phyloP scores from a whole-genome alignment of 176 grass and related monocot species.

The sorghum (Sorghum bicolor) region DNA sequence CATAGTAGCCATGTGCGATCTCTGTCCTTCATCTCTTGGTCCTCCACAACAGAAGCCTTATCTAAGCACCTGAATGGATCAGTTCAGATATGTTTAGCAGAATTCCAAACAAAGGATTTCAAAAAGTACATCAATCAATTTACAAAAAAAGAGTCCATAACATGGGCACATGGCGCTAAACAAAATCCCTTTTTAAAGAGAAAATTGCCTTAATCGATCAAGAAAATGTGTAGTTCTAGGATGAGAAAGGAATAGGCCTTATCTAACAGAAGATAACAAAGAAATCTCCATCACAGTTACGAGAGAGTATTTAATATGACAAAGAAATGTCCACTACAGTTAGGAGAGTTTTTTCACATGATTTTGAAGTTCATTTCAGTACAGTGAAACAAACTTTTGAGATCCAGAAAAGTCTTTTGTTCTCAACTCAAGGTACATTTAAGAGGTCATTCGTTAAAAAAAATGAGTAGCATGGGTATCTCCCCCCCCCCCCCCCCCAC shows the following conservation, averaged over 20 bases:
- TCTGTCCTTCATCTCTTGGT: constrained; percentile 39
- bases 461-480: background rate
- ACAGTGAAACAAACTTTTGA: background rate
- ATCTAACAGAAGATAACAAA: background rate
- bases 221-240: background rate
- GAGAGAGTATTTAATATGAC: background rate
- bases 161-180: background rate
- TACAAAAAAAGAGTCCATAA: background rate
- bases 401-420: background rate
- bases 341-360: background rate
- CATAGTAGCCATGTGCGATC: constrained; percentile 34
- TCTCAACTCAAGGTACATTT: background rate
- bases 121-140: background rate
- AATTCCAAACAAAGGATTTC: background rate
- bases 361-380: background rate
- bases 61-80: constrained; percentile 62
- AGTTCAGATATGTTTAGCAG: constrained; percentile 1
- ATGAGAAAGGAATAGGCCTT: background rate
- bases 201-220: background rate
- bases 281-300: background rate
- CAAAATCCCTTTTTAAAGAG: background rate
- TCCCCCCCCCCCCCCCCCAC: too few species aligned
- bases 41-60: constrained; percentile 58
- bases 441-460: background rate
- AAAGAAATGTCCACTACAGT: background rate